Conservation (phyloP, 2,329 filamentous ascomycete genomes). For the Penicillium crustosum region DNA sequence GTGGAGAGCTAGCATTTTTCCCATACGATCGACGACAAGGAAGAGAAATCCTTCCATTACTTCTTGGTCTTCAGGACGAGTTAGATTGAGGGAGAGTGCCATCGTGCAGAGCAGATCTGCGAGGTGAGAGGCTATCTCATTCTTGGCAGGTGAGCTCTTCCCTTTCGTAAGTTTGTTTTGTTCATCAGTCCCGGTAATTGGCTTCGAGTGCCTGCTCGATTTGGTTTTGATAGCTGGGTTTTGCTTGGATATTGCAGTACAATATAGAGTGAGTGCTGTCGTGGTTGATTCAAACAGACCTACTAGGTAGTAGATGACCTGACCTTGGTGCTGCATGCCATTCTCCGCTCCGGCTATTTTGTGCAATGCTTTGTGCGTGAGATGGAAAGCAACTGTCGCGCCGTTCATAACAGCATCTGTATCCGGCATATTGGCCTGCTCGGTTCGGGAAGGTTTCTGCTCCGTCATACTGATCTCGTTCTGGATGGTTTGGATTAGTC, state of each 20-base stretch:
- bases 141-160: slow-evolving; percentile 1
- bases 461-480: slow-evolving; percentile 5
- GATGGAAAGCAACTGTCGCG: slow-evolving; percentile 27
- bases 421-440: slow-evolving; percentile 16
- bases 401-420: slow-evolving; percentile 21
- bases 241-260: slow-evolving; percentile 16
- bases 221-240: slow-evolving; percentile 10
- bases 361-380: slow-evolving; percentile 30
- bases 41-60: slow-evolving; percentile 46
- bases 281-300: slow-evolving; percentile 35
- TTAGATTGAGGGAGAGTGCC: slow-evolving; percentile 30
- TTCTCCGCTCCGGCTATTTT: slow-evolving; percentile 25
- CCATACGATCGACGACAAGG: slow-evolving; percentile 40
- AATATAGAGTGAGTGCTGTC: slow-evolving; percentile 28
- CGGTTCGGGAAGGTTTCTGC: neutral
- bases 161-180: slow-evolving; percentile 2
- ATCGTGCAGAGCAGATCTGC: slow-evolving; percentile 32
- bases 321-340: slow-evolving; percentile 14
- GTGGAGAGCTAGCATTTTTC: slow-evolving; percentile 41
- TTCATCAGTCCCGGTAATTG: neutral
- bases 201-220: neutral
- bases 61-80: slow-evolving; percentile 28
- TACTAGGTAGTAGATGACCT: slow-evolving; percentile 37
- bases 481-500: slow-evolving; percentile 21
- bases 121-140: slow-evolving; percentile 24